Conservation (phyloP, 768 basidiomycete genomes). For the Leccinum truebloodii region DNA sequence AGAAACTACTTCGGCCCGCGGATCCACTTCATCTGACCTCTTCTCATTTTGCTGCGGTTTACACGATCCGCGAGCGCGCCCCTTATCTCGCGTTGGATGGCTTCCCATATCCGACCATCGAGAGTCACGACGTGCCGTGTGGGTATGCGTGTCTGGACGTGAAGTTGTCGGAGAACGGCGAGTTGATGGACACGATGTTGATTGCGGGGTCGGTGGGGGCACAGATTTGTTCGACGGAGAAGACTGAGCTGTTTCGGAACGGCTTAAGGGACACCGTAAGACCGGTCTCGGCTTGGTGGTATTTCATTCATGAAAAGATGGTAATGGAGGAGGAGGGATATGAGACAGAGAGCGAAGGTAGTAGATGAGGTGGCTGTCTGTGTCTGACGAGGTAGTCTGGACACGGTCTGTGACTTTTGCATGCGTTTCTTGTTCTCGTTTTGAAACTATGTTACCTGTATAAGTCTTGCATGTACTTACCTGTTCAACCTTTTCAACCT, state of each 20-base stretch:
- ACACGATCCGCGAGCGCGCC: conserved; percentile 22
- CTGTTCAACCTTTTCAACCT: too few relatives aligned
- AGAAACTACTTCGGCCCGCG: conserved; percentile 33
- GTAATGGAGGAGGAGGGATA: not conserved
- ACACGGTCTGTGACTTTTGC: not conserved
- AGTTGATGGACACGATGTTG: conserved; percentile 27
- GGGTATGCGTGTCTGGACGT: conserved; percentile 33
- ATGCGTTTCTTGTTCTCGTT: not conserved
- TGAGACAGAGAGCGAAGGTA: not conserved
- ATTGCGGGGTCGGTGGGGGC: conserved; percentile 32
- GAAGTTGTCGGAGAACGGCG: conserved; percentile 29
- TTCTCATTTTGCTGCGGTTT: conserved; percentile 28
- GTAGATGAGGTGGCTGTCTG: not conserved
- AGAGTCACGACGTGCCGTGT: conserved; percentile 29
- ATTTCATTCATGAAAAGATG: conserved; percentile 19
- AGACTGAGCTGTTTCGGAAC: conserved; percentile 30
- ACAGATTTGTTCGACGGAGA: conserved; percentile 33
- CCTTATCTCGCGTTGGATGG: conserved; percentile 30
- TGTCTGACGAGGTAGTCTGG: not conserved
- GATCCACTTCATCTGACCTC: conserved; percentile 28
- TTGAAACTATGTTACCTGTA: not conserved
- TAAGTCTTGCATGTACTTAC: too few relatives aligned
- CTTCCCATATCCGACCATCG: conserved; percentile 31
- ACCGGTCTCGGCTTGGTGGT: conserved; percentile 37
- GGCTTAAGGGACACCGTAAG: conserved; percentile 35